These are phyloP conservation scores for Barnettozyma populi DNA, from an alignment of 805 yeast genomes.

Conservation along the genomic window DNA sequence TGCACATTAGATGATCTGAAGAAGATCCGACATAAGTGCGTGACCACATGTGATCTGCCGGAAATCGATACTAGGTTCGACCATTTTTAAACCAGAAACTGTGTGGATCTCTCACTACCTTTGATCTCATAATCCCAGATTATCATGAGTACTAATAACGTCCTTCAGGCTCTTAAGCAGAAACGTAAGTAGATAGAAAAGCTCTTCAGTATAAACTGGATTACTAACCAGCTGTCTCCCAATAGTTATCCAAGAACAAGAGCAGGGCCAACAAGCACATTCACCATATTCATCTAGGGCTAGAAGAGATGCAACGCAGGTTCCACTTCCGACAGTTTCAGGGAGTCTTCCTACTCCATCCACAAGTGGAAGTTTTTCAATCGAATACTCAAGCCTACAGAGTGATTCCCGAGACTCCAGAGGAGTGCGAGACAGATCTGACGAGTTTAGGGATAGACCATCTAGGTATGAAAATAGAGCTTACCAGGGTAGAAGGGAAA, in stretches of 20 bases:
- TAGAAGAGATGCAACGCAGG: constrained; percentile 7
- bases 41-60: background rate
- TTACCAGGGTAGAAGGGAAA: constrained; percentile 1
- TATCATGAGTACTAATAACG: constrained; percentile 20
- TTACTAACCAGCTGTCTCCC: constrained; percentile 1
- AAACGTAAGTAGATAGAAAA: constrained; percentile 15
- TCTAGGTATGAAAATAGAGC: constrained; percentile 5
- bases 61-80: background rate
- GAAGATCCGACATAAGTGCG: background rate
- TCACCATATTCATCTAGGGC: constrained; percentile 8
- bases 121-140: background rate
- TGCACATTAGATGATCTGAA: background rate
- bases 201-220: background rate
- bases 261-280: constrained; percentile 1
- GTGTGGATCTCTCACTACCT: background rate
- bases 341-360: background rate
- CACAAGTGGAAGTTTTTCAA: background rate
- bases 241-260: background rate
- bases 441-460: background rate
- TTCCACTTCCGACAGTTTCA: background rate
- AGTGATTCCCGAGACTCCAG: background rate
- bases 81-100: too few species aligned
- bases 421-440: background rate
- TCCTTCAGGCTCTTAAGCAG: constrained; percentile 22
- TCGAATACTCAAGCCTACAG: background rate